These are phyloP conservation scores for Dendryphion nanum DNA, from an alignment of 2,329 filamentous ascomycete genomes.

Conservation along the genomic window DNA sequence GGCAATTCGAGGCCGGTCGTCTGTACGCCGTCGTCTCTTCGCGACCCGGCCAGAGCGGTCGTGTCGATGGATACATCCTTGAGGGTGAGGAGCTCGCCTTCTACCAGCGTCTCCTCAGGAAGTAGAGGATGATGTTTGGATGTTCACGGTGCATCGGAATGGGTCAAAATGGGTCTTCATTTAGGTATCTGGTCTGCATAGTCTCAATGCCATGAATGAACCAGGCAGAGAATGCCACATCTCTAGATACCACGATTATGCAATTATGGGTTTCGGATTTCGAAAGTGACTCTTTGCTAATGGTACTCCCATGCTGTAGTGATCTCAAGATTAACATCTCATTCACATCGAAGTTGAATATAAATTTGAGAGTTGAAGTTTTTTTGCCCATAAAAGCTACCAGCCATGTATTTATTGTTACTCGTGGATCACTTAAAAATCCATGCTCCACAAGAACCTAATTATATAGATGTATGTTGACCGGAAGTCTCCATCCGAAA, in stretches of 20 bases:
- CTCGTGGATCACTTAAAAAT: too few species aligned
- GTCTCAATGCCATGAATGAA: conserved; percentile 37
- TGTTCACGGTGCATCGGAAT: conserved; percentile 41
- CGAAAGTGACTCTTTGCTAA: not conserved
- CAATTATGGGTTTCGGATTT: conserved; percentile 4
- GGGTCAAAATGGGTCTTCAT: conserved; percentile 43
- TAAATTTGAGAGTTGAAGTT: too few species aligned
- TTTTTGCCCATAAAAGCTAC: too few species aligned
- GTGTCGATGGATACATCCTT: conserved; percentile 94
- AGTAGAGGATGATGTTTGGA: conserved; percentile 63
- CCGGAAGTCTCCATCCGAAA: too few species aligned
- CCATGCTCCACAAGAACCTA: too few species aligned
- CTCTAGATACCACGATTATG: conserved; percentile 39
- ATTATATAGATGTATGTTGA: too few species aligned
- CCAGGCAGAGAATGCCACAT: conserved; percentile 35
- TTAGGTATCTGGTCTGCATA: conserved; percentile 43
- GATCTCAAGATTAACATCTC: too few species aligned
- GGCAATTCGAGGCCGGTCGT: conserved; percentile 99
- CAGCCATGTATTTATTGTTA: too few species aligned
- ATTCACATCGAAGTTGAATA: conserved; percentile 1
- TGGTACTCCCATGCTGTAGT: too few species aligned
- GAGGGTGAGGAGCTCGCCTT: conserved; percentile 99
- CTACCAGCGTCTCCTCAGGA: conserved; percentile 99
- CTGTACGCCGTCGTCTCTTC: conserved; percentile 90
- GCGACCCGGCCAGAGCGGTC: conserved; percentile 94